Evolutionary conservation across 2,329 filamentous ascomycete genomes (phyloP), one percentile per base, ranked within the genome.

Genomic region (Aspergillus puulaauensis): DNA sequence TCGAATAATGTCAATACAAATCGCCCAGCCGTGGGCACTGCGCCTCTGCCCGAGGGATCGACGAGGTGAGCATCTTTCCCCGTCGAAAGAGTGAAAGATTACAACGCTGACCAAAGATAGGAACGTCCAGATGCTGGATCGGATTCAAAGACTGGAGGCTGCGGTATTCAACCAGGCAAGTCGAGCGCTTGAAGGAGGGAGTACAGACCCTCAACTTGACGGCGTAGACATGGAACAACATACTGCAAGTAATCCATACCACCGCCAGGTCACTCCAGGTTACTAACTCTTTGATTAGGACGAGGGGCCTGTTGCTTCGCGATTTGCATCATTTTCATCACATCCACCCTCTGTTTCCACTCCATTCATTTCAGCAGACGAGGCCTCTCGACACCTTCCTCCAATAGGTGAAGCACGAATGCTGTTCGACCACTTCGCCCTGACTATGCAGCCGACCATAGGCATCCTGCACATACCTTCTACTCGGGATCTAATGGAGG

Each of bases 381-480:
- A 27, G 35, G n/a, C 27, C 21, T n/a, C 19, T 43, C 8, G 21
- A 12, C 3, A 11, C 19, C 50, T 57, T 24, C 53, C 56, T 0
- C 27, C 21, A 3, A 23, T 43, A 27, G 24, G 6, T 1, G 12
- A 57, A 9, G 54, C 51, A 7, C 35, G 31, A 4, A 21, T 37
- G 3, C 11, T 61, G 21, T 54, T 61, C 19, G 12, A 48, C n/a
- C 54, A 57, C 23, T 59, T 57, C 11, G 48, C n/a, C 6, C 11
- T 21, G 4, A 44, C 19, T 19, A 19, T 57, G 23, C 50, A 41
- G 1, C 27, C 54, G 12, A 52, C 17, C 2, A 43, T 56, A 5
- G 41, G 56, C 7, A 48, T 57, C 4, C 49, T 61, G 12, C 59
- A 58, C 44, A 15, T 50, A 1, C 50, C 57, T 11, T 54, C 44